Evolutionary conservation across 202 grass and related monocot species (phyloP), one percentile per base, ranked within the genome.

Genomic region (Setaria italica): DNA sequence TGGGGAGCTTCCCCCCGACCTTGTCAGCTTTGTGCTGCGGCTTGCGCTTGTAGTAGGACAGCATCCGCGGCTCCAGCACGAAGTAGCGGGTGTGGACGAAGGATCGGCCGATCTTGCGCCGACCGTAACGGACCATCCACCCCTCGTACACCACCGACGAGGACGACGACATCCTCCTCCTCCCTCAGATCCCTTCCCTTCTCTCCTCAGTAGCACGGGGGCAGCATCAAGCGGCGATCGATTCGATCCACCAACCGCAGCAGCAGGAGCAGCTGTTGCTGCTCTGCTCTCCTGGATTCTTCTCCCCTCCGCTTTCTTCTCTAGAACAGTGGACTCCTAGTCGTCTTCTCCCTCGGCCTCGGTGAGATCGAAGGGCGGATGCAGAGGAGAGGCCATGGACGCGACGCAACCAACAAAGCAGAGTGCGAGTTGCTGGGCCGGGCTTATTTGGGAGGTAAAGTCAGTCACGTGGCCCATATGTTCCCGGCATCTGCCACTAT

Each of bases 81-180:
- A 99, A 99, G 81, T 95, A 96, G 56, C 96, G 91, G 91, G 82
- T 99, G 71, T 99, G 96, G 78, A 95, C 87, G 73, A 74, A 99
- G 47, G 96, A 94, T 2, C 91, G 86, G 32, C 93, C 96, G 55
- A 99, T 95, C 80, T 95, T 99, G 82, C 90, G 89, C 71, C 96
- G 90, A 5, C 96, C 96, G 63, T 92, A 92, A 62, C 96, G 86
- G 43, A 93, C 93, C 96, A 99, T 99, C 96, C 96, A 99, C 49
- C 96, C 96, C 82, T 99, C 96, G 13, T 99, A 99, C 41, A 96
- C 93, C 78, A 76, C 82, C 39, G 74, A 16, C 3, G 88, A 83
- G n/a, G 88, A 90, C 6, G 89, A 87, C 25, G 74, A 74, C 49
- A 29, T 59, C 21, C 9, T 42, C 54, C 35, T 33, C 72, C 17